A percentile compares a stretch with the other conserved stretches of the same genome.
phyloP scores from a whole-genome alignment of 1,284 basidiomycete genomes.

The Fomes fomentarius region DNA sequence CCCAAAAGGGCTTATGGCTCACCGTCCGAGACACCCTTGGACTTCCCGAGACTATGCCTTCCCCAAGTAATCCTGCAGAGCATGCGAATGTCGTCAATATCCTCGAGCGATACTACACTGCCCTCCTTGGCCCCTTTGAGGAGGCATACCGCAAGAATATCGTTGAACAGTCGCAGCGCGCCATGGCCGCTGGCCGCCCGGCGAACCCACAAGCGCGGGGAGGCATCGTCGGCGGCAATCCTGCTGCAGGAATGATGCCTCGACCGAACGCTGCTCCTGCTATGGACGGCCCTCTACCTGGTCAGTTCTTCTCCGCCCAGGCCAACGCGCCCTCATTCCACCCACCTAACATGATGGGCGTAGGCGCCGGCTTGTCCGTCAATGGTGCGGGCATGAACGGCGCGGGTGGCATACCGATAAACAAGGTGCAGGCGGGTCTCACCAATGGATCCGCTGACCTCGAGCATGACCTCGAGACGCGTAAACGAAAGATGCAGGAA shows the following conservation, averaged over 20 bases:
- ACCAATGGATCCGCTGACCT: conserved; percentile 24
- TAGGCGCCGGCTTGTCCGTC: conserved; percentile 13
- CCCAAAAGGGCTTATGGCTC: conserved; percentile 53
- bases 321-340: conserved; percentile 9
- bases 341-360: conserved; percentile 15
- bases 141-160: conserved; percentile 65
- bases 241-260: conserved; percentile 16
- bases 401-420: conserved; percentile 7
- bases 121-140: conserved; percentile 69
- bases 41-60: conserved; percentile 62
- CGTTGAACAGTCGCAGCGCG: conserved; percentile 58
- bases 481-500: conserved; percentile 70
- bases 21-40: conserved; percentile 59
- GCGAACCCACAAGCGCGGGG: conserved; percentile 26
- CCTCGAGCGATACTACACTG: conserved; percentile 61
- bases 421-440: conserved; percentile 13
- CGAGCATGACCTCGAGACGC: conserved; percentile 53
- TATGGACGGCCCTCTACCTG: conserved; percentile 18
- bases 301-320: conserved; percentile 23
- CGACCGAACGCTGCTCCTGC: conserved; percentile 8
- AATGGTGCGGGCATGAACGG: conserved; percentile 20
- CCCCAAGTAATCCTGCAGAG: conserved; percentile 44
- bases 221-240: conserved; percentile 16
- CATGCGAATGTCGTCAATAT: conserved; percentile 47
- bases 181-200: conserved; percentile 32